Conservation (phyloP, 768 basidiomycete genomes). For the Amanita rimosa region DNA sequence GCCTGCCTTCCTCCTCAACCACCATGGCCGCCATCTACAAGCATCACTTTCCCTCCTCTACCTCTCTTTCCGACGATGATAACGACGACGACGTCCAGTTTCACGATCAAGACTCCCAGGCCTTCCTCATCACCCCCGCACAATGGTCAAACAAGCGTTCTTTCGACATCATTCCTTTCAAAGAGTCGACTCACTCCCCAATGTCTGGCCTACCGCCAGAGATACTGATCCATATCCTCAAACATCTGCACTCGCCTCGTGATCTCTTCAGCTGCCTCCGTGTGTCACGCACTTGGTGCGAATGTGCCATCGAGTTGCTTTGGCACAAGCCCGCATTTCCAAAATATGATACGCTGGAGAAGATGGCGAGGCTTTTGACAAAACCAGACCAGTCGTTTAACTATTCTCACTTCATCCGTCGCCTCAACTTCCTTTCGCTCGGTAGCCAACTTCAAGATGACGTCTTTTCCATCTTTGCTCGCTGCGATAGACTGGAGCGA, state of each 20-base stretch:
- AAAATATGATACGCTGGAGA: slow-evolving; percentile 56
- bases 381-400: slow-evolving; percentile 66
- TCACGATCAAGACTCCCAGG: slow-evolving; percentile 31
- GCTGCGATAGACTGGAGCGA: slow-evolving; percentile 77
- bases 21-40: slow-evolving; percentile 33
- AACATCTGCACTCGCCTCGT: slow-evolving; percentile 60
- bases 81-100: slow-evolving; percentile 46
- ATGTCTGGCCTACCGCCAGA: slow-evolving; percentile 77
- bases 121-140: slow-evolving; percentile 45
- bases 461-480: slow-evolving; percentile 56
- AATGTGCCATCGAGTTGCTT: slow-evolving; percentile 87
- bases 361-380: slow-evolving; percentile 66
- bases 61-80: slow-evolving; percentile 71
- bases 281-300: slow-evolving; percentile 89
- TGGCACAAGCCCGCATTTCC: slow-evolving; percentile 87
- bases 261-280: slow-evolving; percentile 70
- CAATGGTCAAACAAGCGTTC: slow-evolving; percentile 43
- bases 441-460: slow-evolving; percentile 62
- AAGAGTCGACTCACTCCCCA: slow-evolving; percentile 32
- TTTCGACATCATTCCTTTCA: slow-evolving; percentile 10
- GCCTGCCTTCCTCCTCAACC: slow-evolving; percentile 14
- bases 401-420: slow-evolving; percentile 79
- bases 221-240: slow-evolving; percentile 86
- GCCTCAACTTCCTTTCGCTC: slow-evolving; percentile 80
- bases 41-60: slow-evolving; percentile 59